These are phyloP conservation scores for Dittrichia graveolens DNA, from an alignment of 129 eudicot genomes.

Conservation along the genomic window DNA sequence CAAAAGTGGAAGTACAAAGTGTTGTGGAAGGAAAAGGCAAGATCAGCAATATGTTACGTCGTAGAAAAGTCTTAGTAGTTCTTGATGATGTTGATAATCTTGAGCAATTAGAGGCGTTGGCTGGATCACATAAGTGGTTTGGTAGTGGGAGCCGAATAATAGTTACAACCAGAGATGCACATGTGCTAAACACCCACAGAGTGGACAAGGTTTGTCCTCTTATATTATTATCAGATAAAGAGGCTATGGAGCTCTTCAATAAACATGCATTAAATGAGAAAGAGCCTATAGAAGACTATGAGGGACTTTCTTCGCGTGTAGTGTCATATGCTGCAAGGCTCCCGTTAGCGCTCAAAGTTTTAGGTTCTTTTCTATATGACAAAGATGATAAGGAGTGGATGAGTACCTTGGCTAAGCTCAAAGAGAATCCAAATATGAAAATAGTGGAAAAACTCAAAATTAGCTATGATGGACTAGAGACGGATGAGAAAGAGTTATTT, in stretches of 20 bases:
- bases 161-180: constrained; percentile 9
- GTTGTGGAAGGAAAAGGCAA: not conserved
- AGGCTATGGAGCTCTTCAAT: constrained; percentile 17
- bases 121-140: constrained; percentile 10
- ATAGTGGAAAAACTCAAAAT: not conserved
- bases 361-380: not conserved
- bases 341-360: not conserved
- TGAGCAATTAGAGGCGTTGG: not conserved
- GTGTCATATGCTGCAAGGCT: not conserved
- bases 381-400: not conserved
- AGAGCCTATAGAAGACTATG: not conserved
- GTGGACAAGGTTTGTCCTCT: not conserved
- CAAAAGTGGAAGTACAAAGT: not conserved
- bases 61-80: constrained; percentile 17
- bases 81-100: constrained; percentile 18
- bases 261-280: not conserved
- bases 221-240: not conserved
- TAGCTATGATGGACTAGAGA: not conserved
- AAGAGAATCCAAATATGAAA: not conserved
- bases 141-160: constrained; percentile 7
- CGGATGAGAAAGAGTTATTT: not conserved
- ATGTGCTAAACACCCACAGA: not conserved
- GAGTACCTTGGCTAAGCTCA: not conserved
- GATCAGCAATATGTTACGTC: not conserved
- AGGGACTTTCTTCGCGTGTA: not conserved